Percentiles rank a stretch among this genome's conserved stretches.
phyloP scores from a whole-genome alignment of 2,329 filamentous ascomycete species.

The Claviceps lovelessii region DNA sequence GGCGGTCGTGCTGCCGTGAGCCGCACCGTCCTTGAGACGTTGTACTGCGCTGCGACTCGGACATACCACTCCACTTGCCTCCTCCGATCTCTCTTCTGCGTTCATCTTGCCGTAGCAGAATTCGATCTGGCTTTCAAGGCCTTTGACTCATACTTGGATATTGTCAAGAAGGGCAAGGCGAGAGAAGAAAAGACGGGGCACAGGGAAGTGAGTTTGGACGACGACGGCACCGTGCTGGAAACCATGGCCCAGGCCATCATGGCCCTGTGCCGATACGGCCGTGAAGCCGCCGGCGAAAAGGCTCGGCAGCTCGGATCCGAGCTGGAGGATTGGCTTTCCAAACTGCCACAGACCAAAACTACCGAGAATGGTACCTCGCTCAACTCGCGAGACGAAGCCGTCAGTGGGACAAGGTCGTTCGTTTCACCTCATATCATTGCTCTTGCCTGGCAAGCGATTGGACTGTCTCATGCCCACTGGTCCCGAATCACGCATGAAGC shows the following conservation, averaged over 20 bases:
- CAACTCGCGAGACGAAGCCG: conserved; percentile 16
- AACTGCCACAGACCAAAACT: conserved; percentile 27
- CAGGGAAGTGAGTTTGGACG: conserved; percentile 57
- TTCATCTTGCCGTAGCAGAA: conserved; percentile 77
- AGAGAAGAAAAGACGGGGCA: conserved; percentile 67
- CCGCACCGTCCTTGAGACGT: conserved; percentile 65
- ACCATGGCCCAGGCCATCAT: conserved; percentile 70
- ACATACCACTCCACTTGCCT: conserved; percentile 92
- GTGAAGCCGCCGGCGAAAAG: conserved; percentile 59
- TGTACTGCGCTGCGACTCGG: conserved; percentile 83
- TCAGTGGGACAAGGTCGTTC: conserved; percentile 22
- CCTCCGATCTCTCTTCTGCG: conserved; percentile 69
- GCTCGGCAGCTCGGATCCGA: conserved; percentile 56
- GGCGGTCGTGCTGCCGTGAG: conserved; percentile 65
- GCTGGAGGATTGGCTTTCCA: conserved; percentile 62
- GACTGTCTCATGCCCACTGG: conserved; percentile 76
- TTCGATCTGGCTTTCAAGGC: conserved; percentile 86
- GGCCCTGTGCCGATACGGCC: conserved; percentile 71
- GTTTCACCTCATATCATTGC: conserved; percentile 51
- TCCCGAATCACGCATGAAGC: conserved; percentile 68
- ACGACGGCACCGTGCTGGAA: conserved; percentile 60
- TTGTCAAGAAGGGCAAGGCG: conserved; percentile 73
- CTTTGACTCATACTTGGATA: conserved; percentile 81
- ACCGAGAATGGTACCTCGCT: conserved; percentile 15
- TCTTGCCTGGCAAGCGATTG: conserved; percentile 69